A percentile compares a stretch with the other conserved stretches of the same genome.
Evolutionary conservation across 495 filamentous ascomycete species (phyloP).

Genomic region (Tuber borchii): DNA sequence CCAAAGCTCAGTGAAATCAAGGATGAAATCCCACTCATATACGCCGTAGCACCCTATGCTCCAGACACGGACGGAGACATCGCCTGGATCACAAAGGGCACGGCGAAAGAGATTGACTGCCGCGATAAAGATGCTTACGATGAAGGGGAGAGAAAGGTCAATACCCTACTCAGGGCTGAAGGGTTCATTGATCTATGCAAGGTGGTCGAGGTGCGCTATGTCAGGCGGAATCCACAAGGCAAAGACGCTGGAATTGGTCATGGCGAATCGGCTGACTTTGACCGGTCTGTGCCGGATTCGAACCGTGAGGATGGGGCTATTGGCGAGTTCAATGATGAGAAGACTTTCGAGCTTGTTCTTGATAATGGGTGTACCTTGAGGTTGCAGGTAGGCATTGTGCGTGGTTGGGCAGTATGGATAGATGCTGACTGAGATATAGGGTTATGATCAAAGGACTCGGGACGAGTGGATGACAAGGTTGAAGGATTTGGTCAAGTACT

Average conservation of each 20-base stretch:
- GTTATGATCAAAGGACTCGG: constrained; percentile 49
- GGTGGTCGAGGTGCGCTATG: constrained; percentile 53
- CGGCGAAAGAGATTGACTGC: constrained; percentile 45
- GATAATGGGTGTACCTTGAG: constrained; percentile 60
- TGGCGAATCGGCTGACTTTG: constrained; percentile 50
- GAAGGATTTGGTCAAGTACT: constrained; percentile 56
- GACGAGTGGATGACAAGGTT: constrained; percentile 62
- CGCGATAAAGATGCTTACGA: constrained; percentile 58
- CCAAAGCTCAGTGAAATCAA: constrained; percentile 55
- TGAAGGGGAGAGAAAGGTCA: constrained; percentile 56
- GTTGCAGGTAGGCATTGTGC: constrained; percentile 47
- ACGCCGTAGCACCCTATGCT: constrained; percentile 59
- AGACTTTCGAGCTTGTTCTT: constrained; percentile 59
- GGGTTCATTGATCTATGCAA: constrained; percentile 62
- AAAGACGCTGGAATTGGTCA: constrained; percentile 49
- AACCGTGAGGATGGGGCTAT: constrained; percentile 53
- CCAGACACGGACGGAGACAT: constrained; percentile 50
- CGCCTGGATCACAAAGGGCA: constrained; percentile 52
- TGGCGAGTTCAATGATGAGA: constrained; percentile 48
- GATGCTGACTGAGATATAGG: constrained; percentile 41
- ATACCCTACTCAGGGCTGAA: constrained; percentile 56
- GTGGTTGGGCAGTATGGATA: constrained; percentile 39
- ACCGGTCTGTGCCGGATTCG: constrained; percentile 48
- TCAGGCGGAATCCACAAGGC: constrained; percentile 49
- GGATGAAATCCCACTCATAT: constrained; percentile 56